phyloP scores from a whole-genome alignment of 2,329 filamentous ascomycete genomes.

The Phaeoacremonium minimum region DNA sequence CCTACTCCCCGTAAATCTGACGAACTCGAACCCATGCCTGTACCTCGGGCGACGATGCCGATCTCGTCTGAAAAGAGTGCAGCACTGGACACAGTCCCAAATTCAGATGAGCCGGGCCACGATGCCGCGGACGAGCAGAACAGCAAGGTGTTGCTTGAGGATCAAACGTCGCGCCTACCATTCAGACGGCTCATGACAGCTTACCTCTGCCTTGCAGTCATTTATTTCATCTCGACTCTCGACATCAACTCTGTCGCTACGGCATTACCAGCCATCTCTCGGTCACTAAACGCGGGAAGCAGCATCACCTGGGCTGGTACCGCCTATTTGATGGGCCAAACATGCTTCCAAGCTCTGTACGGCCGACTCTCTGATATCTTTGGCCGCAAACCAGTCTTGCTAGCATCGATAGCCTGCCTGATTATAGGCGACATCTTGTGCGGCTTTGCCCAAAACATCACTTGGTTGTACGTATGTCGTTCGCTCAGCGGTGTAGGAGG shows the following conservation, averaged over 20 bases:
- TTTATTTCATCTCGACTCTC: slow-evolving; percentile 43
- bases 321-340: slow-evolving; percentile 47
- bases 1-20: too few species aligned
- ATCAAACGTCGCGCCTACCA: not conserved
- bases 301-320: slow-evolving; percentile 52
- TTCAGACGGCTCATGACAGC: not conserved
- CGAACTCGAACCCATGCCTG: too few species aligned
- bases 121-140: too few species aligned
- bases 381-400: slow-evolving; percentile 52
- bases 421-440: slow-evolving; percentile 21
- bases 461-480: slow-evolving; percentile 26
- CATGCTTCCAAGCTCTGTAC: slow-evolving; percentile 59
- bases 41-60: too few species aligned
- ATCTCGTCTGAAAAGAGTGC: too few species aligned
- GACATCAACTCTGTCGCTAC: slow-evolving; percentile 50
- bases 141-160: too few species aligned
- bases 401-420: slow-evolving; percentile 42
- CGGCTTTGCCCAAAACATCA: slow-evolving; percentile 21
- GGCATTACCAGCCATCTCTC: slow-evolving; percentile 42
- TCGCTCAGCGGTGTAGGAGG: slow-evolving; percentile 27
- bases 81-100: too few species aligned
- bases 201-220: not conserved
- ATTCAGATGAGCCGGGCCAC: too few species aligned
- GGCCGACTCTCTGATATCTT: slow-evolving; percentile 57
- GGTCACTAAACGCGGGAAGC: slow-evolving; percentile 35